phyloP scores from a whole-genome alignment of 208 protist genomes.

The Willaertia magna region DNA sequence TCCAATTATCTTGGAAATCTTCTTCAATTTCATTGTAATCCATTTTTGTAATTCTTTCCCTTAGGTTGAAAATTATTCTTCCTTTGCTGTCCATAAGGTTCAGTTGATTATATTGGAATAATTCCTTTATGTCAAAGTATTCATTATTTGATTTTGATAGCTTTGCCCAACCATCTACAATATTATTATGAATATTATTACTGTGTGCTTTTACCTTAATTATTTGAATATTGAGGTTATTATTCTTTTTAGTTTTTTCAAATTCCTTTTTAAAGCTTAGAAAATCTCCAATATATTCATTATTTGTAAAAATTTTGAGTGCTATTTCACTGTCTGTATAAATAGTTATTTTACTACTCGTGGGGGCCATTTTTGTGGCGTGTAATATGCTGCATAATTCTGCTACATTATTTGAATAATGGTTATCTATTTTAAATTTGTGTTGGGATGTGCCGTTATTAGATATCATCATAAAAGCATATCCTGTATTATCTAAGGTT shows the following conservation, averaged over 20 bases:
- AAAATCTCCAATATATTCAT: neutral
- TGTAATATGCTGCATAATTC: neutral
- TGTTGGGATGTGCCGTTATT: neutral
- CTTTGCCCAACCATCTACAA: neutral
- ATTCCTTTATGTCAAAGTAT: neutral
- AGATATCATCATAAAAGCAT: neutral
- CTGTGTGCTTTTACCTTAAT: neutral
- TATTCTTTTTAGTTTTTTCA: neutral
- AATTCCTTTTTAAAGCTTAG: neutral
- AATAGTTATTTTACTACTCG: neutral
- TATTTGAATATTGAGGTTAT: neutral
- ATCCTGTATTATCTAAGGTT: neutral
- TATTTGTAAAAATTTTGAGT: too few relatives aligned
- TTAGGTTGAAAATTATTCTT: too few relatives aligned
- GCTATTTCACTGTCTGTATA: neutral
- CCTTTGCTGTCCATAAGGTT: too few relatives aligned
- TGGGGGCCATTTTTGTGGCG: neutral
- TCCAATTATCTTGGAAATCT: too few relatives aligned
- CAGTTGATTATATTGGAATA: too few relatives aligned
- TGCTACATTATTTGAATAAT: neutral
- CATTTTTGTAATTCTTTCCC: too few relatives aligned
- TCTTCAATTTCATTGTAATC: too few relatives aligned
- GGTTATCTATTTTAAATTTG: neutral
- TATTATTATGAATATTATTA: neutral
- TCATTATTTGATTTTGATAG: neutral